phyloP scores from a whole-genome alignment of 31 red algal genomes.

The Asparagopsis taxiformis region DNA sequence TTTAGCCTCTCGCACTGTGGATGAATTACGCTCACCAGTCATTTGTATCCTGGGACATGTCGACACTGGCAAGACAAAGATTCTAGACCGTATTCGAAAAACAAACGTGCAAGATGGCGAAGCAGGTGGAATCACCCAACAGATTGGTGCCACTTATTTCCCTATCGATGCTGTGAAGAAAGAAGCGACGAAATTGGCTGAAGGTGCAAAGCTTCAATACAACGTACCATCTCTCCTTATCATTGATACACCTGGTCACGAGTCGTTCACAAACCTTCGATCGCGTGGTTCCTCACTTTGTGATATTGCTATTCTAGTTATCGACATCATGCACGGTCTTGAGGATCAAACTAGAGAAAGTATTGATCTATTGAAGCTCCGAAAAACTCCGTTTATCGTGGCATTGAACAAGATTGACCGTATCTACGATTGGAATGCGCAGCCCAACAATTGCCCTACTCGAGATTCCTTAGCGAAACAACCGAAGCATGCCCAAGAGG shows the following conservation, averaged over 20 bases:
- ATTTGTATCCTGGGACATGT: conserved; percentile 99
- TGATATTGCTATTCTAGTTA: conserved; percentile 99
- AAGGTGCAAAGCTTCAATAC: conserved; percentile 68
- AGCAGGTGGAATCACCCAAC: conserved; percentile 99
- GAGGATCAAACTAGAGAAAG: conserved; percentile 97
- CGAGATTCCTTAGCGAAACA: conserved; percentile 67
- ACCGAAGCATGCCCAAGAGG: conserved; percentile 69
- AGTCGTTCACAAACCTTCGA: conserved; percentile 99
- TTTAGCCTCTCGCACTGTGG: conserved; percentile 41
- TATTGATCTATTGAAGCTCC: conserved; percentile 89
- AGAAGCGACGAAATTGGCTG: conserved; percentile 77
- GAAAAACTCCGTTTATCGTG: conserved; percentile 98
- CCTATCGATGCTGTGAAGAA: conserved; percentile 91
- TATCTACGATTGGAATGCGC: conserved; percentile 90
- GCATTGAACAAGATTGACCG: conserved; percentile 99
- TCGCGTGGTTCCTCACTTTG: conserved; percentile 98
- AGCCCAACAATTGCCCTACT: conserved; percentile 66
- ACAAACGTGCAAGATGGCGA: conserved; percentile 99
- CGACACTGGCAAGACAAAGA: conserved; percentile 99
- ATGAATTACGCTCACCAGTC: conserved; percentile 86
- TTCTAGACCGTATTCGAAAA: conserved; percentile 93
- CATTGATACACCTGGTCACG: conserved; percentile 99
- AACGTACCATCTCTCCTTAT: conserved; percentile 95
- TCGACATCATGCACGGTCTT: conserved; percentile 99
- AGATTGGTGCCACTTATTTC: conserved; percentile 99